phyloP scores from a whole-genome alignment of 768 basidiomycete genomes.

The Lactarius sp. region DNA sequence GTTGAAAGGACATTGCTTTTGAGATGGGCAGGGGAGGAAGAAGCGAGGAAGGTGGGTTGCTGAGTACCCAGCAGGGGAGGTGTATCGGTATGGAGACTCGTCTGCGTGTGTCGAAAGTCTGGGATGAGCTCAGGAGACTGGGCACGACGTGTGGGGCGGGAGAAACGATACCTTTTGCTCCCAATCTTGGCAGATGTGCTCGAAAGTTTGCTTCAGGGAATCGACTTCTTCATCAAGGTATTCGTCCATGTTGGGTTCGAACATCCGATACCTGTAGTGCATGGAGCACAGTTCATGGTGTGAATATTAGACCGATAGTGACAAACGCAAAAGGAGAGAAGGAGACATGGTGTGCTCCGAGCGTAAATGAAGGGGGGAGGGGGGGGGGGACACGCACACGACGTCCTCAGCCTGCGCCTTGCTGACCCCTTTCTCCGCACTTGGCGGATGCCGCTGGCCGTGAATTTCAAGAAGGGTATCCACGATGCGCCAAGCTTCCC shows the following conservation, averaged over 20 bases:
- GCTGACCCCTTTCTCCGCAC: constrained; percentile 38
- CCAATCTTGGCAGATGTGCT: constrained; percentile 75
- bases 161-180: constrained; percentile 54
- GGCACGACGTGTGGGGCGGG: constrained; percentile 33
- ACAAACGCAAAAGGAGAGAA: constrained; percentile 11
- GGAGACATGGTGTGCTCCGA: constrained; percentile 6
- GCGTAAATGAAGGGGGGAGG: neutral
- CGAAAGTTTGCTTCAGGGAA: constrained; percentile 66
- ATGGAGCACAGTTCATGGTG: constrained; percentile 5
- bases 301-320: constrained; percentile 2
- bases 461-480: constrained; percentile 65
- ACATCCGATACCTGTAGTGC: constrained; percentile 76
- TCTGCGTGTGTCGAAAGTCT: constrained; percentile 32
- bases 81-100: constrained; percentile 13
- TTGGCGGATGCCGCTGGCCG: constrained; percentile 10
- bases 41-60: constrained; percentile 23
- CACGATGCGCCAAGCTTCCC: constrained; percentile 83
- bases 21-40: constrained; percentile 68
- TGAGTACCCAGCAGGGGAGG: neutral
- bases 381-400: constrained; percentile 47
- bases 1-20: constrained; percentile 92
- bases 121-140: constrained; percentile 68
- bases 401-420: constrained; percentile 70
- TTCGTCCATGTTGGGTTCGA: constrained; percentile 95
- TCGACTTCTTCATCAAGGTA: constrained; percentile 95